Evolutionary conservation across 179 eudicot genomes (phyloP), one percentile per base, ranked within the genome.

Genomic region (Silene vulgaris): DNA sequence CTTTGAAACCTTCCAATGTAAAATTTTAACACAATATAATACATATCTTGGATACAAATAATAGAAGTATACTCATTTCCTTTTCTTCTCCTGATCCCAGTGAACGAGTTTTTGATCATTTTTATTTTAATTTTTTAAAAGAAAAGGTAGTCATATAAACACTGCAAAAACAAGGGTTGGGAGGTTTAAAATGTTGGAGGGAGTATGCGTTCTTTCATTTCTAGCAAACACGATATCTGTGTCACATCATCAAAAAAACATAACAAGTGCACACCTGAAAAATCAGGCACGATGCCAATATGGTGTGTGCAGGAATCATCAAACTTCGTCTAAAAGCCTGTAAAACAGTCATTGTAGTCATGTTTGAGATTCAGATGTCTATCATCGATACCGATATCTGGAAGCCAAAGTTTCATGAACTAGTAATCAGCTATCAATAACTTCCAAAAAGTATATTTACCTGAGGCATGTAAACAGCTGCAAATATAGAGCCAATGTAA

Each of bases 241-340:
- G 69, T 30, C 69, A 14, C 20, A 32, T 65, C 43, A 12, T 54
- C 23, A 17, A n/a, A 61, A 28, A 28, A 68, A 23, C 1, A 60
- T n/a, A 62, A 7, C 19, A 57, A 32, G 65, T 50, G 23, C 72
- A 61, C 67, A 95, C 99, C 97, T 95, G 97, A 86, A 84, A 95
- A 82, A 89, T 80, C 85, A 95, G 85, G 85, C 85, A 60, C 52
- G 82, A 74, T 8, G 97, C 99, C 80, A 95, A 78, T 79, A 86
- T 80, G 73, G 87, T 80, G 81, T 95, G 97, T 73, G 82, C 73
- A 76, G 97, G 96, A 77, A 95, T 90, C 99, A 95, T 95, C 83
- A 95, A 85, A 84, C 83, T 83, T 79, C 90, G 81, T 75, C 87
- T 90, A 82, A 92, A 95, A 69, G 87, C 93, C 97, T 95, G 88